Evolutionary conservation across 108 stramenopile species (phyloP), one percentile per base, ranked within the genome.

Genomic region (Conticribra guillardii): DNA sequence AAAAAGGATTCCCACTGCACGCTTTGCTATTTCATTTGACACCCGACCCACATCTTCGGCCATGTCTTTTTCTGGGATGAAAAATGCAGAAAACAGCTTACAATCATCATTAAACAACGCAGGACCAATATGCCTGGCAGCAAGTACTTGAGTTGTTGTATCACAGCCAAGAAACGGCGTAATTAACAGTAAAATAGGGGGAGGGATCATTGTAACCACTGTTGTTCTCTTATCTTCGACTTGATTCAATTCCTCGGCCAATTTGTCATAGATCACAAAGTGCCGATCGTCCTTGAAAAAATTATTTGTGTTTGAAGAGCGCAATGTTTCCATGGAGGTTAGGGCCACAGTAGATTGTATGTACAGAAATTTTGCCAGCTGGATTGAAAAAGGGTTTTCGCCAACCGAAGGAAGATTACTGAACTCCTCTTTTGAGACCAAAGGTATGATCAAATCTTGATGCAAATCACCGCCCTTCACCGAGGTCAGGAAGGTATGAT

Each of bases 271-370:
- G 28, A 60, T 54, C 50, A 26, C 48, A 58, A 54, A 71, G 31
- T 55, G 69, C 19, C 44, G 31, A 28, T 57, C 41, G 41, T 61
- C 53, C 19, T 19, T 16, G 21, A 79, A 53, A 56, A 71, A 79
- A 26, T 71, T 59, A 50, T 31, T 37, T 33, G 50, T 50, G 1
- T 50, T 44, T 0, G 55, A 67, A 16, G 65, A 71, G 0, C 32
- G 29, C 30, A 79, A 45, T 34, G 46, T 48, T 46, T 69, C 65
- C 24, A 16, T 37, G 16, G 78, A 57, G 17, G 51, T 15, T 17
- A 61, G 23, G 21, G 78, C 63, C 14, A 79, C 57, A 21, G 37
- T 54, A 50, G 64, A 60, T 67, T 55, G 69, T 26, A 79, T 61
- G 47, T 79, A 71, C 5, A 63, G 26, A 4, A 58, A 18, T 7